Percentiles rank a stretch among this genome's conserved stretches.
Evolutionary conservation across 257 asterid genomes (phyloP).

Genomic region (Henckelia pumila): DNA sequence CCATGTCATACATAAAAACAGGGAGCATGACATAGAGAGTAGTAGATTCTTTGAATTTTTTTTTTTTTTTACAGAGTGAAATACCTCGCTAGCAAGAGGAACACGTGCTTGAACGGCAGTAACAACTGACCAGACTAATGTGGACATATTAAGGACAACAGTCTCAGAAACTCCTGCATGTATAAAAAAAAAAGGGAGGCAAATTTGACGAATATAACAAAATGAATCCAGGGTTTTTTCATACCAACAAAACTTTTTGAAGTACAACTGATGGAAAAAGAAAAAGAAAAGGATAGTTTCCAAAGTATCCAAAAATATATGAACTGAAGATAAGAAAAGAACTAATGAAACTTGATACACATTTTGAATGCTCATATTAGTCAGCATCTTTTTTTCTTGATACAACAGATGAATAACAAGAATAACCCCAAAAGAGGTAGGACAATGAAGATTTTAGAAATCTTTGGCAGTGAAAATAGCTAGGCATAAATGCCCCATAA

Average conservation of each 20-base stretch:
- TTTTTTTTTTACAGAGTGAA: slow-evolving; percentile 23
- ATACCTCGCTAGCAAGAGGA: slow-evolving; percentile 98
- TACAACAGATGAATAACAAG: no score
- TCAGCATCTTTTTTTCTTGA: background rate
- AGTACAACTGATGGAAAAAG: background rate
- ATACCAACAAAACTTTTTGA: background rate
- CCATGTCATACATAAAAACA: slow-evolving; percentile 7
- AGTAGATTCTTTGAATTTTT: slow-evolving; percentile 15
- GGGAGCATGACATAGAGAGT: slow-evolving; percentile 16
- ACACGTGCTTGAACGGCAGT: slow-evolving; percentile 86
- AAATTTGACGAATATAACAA: background rate
- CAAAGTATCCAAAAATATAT: background rate
- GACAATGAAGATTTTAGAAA: no score
- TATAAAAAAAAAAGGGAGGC: slow-evolving; percentile 22
- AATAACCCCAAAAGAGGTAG: no score
- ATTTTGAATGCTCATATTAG: background rate
- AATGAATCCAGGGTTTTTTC: background rate
- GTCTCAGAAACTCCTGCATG: slow-evolving; percentile 96
- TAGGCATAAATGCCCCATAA: no score
- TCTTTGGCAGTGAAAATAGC: no score
- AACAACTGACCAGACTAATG: slow-evolving; percentile 86
- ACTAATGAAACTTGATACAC: background rate
- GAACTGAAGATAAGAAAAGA: background rate
- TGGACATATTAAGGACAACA: slow-evolving; percentile 90
- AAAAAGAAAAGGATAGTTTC: slow-evolving; percentile 8